Percentiles rank a stretch among this genome's conserved stretches.
These are phyloP conservation scores for Elongisporangium prolatum DNA, from an alignment of 352 stramenopile species.

Conservation along the genomic window DNA sequence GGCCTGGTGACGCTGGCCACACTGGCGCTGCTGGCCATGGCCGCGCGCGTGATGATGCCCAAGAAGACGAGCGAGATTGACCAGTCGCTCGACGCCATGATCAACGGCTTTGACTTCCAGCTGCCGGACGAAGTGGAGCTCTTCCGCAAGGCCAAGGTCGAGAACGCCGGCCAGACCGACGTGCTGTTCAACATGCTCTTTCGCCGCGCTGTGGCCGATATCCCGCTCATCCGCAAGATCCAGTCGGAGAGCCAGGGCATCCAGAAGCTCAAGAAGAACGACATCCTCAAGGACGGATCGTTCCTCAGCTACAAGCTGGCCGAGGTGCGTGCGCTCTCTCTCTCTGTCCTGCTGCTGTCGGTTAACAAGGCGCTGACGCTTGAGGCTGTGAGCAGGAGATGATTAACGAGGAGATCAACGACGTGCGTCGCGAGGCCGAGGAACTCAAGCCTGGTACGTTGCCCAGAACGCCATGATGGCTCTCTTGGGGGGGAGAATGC, in stretches of 20 bases:
- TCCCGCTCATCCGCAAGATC: slow-evolving; percentile 85
- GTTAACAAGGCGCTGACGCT: not conserved
- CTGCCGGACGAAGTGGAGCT: slow-evolving; percentile 75
- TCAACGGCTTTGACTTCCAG: slow-evolving; percentile 88
- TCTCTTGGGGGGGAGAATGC: not conserved
- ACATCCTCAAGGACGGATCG: slow-evolving; percentile 85
- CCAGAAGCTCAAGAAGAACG: slow-evolving; percentile 83
- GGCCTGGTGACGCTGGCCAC: slow-evolving; percentile 54
- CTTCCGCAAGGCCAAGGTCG: slow-evolving; percentile 67
- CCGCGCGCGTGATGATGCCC: slow-evolving; percentile 63
- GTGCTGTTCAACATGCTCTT: slow-evolving; percentile 80
- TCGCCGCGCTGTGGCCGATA: slow-evolving; percentile 75
- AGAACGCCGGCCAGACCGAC: slow-evolving; percentile 60
- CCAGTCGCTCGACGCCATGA: slow-evolving; percentile 81
- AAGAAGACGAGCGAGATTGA: slow-evolving; percentile 69
- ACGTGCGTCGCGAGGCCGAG: slow-evolving; percentile 74
- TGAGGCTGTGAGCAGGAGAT: slow-evolving; percentile 36
- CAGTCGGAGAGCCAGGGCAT: slow-evolving; percentile 82
- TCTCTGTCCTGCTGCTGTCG: not conserved
- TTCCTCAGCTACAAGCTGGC: slow-evolving; percentile 87
- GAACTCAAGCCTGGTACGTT: slow-evolving; percentile 72
- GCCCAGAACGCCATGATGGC: not conserved
- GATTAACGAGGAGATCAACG: slow-evolving; percentile 86
- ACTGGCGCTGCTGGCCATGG: slow-evolving; percentile 51
- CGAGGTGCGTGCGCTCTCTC: slow-evolving; percentile 23